Evolutionary conservation across 2,329 filamentous ascomycete species (phyloP).

Genomic region (Cordyceps militaris): DNA sequence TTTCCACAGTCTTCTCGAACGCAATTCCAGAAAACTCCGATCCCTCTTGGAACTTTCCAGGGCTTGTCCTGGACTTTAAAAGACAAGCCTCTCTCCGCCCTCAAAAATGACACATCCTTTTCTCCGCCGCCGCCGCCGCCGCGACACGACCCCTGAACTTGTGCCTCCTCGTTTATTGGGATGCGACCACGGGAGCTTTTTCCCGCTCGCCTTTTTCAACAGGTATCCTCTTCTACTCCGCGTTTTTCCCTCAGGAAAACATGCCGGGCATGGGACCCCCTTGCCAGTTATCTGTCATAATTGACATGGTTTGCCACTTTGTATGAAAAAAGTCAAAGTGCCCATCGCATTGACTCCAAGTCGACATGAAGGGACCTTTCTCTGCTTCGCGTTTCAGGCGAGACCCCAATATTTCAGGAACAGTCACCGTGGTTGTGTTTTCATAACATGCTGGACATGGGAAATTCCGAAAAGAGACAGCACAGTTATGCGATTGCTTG

Average conservation of each 20-base stretch:
- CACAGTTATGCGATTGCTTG: not conserved
- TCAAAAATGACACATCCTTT: not conserved
- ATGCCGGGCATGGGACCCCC: not conserved
- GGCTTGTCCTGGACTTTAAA: not conserved
- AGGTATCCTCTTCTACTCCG: not conserved
- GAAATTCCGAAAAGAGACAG: no score
- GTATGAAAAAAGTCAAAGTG: not conserved
- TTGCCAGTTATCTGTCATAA: not conserved
- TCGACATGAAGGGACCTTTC: not conserved
- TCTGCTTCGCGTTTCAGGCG: not conserved
- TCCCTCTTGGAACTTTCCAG: not conserved
- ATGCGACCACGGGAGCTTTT: not conserved
- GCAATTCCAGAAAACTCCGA: not conserved
- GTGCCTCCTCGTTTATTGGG: not conserved
- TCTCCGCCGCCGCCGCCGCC: not conserved
- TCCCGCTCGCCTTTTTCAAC: not conserved
- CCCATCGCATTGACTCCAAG: not conserved
- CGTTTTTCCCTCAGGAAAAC: not conserved
- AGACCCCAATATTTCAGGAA: not conserved
- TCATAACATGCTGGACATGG: no score
- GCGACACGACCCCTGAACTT: not conserved
- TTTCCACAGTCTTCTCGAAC: conserved; percentile 7
- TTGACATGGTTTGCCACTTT: not conserved
- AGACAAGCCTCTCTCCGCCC: not conserved
- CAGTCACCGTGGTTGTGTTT: not conserved